Conservation (phyloP, 2,329 filamentous ascomycete species). For the Colletotrichum chrysophilum region DNA sequence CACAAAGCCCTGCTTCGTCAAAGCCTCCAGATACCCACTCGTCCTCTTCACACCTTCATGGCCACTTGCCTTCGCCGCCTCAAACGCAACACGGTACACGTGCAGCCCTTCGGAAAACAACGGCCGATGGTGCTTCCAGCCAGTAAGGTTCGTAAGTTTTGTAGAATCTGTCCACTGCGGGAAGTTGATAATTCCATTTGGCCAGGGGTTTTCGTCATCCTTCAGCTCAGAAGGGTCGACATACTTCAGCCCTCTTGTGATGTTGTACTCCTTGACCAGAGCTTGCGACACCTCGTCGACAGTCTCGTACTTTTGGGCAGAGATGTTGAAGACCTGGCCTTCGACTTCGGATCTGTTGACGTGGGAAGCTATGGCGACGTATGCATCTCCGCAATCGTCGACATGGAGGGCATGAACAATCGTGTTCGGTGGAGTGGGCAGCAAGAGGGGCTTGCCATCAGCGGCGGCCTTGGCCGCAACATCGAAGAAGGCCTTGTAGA, state of each 20-base stretch:
- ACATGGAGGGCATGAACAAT: constrained; percentile 53
- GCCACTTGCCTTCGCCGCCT: constrained; percentile 28
- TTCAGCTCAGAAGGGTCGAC: constrained; percentile 22
- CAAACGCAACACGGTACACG: constrained; percentile 43
- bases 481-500: constrained; percentile 44
- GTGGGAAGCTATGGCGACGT: constrained; percentile 48
- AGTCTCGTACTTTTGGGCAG: constrained; percentile 48
- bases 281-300: constrained; percentile 40
- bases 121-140: constrained; percentile 42
- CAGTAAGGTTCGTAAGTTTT: constrained; percentile 43
- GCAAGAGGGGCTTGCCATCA: constrained; percentile 25
- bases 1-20: not conserved
- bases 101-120: constrained; percentile 41
- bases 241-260: constrained; percentile 34
- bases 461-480: constrained; percentile 29
- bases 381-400: constrained; percentile 54
- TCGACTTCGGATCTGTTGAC: constrained; percentile 32
- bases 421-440: constrained; percentile 38
- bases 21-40: not conserved
- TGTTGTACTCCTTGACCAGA: constrained; percentile 44
- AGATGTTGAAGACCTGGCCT: constrained; percentile 52
- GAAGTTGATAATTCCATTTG: constrained; percentile 36
- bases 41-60: not conserved
- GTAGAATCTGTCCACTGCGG: constrained; percentile 49
- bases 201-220: not conserved